Evolutionary conservation across 148 eudicot species (phyloP), one percentile per base, ranked within the genome.

Genomic region (Rhododendron ferrugineum): DNA sequence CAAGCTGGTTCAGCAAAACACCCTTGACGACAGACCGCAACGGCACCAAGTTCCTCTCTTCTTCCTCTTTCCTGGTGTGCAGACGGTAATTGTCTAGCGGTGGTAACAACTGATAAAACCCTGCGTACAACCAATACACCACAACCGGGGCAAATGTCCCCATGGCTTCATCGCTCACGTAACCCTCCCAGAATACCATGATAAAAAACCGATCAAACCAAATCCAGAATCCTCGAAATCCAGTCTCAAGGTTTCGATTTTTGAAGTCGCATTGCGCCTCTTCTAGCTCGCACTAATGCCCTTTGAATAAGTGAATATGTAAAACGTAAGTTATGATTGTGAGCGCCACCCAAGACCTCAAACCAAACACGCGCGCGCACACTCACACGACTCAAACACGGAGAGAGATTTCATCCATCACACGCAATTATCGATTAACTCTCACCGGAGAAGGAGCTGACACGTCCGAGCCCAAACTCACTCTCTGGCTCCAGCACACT

Each of bases 61-160:
- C 88, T 74, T 92, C 92, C 66, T 92, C 94, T 26, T 87, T 87
- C 52, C 86, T 88, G 3, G 92, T 90, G 81, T 90, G 94, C 83
- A 92, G 86, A 49, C 94, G 83, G 66, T 90, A 92, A 11, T 87
- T 87, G 47, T 92, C 90, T 18, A 88, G 83, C n/a, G 89, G 88
- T 11, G 91, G 92, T 54, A 92, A 73, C 78, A 89, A 62, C 87
- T 89, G 90, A 84, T 90, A 90, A 64, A 92, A 82, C 70, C 94
- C 92, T 1, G 89, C 92, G 75, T 92, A 92, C 85, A 92, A 30
- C 94, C 94, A 92, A n/a, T 92, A 92, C 46, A 92, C 90, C 32
- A 88, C 86, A 52, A 92, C 86, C 3, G 94, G 94, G 34, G 90
- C 91, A 86, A 90, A 87, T 11, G 94, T 92, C 49, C 90, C 91